phyloP scores from a whole-genome alignment of 352 stramenopile species.

The Globisporangium ultimum region DNA sequence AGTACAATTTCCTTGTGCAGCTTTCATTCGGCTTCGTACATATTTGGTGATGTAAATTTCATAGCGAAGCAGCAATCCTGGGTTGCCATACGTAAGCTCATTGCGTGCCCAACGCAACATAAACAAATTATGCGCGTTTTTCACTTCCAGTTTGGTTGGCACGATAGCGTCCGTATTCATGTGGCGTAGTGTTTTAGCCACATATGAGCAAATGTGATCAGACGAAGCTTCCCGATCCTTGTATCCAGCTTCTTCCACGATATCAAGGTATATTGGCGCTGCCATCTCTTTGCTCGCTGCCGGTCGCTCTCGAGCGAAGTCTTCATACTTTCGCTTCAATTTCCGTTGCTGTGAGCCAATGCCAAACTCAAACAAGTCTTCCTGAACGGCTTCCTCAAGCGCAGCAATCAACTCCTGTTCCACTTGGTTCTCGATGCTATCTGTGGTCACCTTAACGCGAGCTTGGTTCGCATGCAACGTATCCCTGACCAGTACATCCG shows the following conservation, averaged over 20 bases:
- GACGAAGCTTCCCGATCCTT: slow-evolving; percentile 27
- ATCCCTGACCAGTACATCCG: slow-evolving; percentile 5
- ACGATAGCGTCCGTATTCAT: slow-evolving; percentile 27
- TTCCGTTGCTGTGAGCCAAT: no score
- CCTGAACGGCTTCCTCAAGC: slow-evolving; percentile 21
- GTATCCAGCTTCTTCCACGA: slow-evolving; percentile 61
- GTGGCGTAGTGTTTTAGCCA: slow-evolving; percentile 31
- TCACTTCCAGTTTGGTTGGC: slow-evolving; percentile 41
- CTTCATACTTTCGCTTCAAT: no score
- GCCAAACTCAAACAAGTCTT: slow-evolving; percentile 10
- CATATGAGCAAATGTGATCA: slow-evolving; percentile 38
- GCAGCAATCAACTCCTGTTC: slow-evolving; percentile 20
- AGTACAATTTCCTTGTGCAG: slow-evolving; percentile 18
- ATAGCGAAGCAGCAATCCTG: slow-evolving; percentile 49
- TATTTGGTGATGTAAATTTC: slow-evolving; percentile 50
- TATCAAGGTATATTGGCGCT: slow-evolving; percentile 45
- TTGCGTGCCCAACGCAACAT: slow-evolving; percentile 35
- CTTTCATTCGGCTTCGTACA: slow-evolving; percentile 23
- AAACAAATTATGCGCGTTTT: slow-evolving; percentile 32
- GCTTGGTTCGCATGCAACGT: slow-evolving; percentile 15
- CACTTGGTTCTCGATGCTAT: slow-evolving; percentile 9
- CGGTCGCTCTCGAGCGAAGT: not conserved
- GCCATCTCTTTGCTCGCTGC: slow-evolving; percentile 8
- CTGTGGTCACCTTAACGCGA: slow-evolving; percentile 6
- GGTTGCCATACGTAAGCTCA: slow-evolving; percentile 27